phyloP scores from a whole-genome alignment of 495 filamentous ascomycete species.

The Elaphomyces granulatus region DNA sequence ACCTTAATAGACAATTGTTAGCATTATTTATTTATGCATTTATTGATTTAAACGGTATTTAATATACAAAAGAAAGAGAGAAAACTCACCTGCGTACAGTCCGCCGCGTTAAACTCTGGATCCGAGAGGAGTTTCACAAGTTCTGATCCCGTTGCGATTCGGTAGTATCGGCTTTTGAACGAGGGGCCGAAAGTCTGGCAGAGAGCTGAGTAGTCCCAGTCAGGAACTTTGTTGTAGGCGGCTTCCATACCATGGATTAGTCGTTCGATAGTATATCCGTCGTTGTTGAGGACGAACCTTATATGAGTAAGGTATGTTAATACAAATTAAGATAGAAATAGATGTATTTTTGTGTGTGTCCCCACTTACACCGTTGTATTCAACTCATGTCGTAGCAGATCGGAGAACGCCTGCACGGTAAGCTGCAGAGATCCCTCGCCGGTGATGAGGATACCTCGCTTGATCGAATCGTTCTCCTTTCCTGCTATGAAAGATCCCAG shows the following conservation, averaged over 20 bases:
- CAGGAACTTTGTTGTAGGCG: constrained; percentile 34
- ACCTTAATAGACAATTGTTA: background rate
- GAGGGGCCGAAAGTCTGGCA: background rate
- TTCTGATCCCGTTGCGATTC: constrained; percentile 1
- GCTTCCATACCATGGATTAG: constrained; percentile 33
- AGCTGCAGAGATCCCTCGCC: constrained; percentile 73
- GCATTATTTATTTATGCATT: background rate
- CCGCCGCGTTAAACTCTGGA: background rate
- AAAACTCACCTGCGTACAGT: background rate
- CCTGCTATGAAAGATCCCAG: constrained; percentile 31
- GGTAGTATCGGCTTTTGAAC: background rate
- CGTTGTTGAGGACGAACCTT: constrained; percentile 36
- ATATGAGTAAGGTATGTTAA: background rate
- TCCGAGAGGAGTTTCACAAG: background rate
- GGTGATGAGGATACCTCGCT: constrained; percentile 51
- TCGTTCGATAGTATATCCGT: constrained; percentile 39
- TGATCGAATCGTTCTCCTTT: constrained; percentile 10
- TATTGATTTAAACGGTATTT: no score
- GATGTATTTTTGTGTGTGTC: no score
- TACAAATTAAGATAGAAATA: no score
- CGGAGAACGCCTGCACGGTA: constrained; percentile 62
- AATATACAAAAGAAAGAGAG: no score
- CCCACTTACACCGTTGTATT: constrained; percentile 57
- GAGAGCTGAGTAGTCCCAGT: constrained; percentile 1
- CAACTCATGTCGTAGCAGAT: constrained; percentile 55